Evolutionary conservation across 352 stramenopile species (phyloP).

Genomic region (Blastocystis hominis): DNA sequence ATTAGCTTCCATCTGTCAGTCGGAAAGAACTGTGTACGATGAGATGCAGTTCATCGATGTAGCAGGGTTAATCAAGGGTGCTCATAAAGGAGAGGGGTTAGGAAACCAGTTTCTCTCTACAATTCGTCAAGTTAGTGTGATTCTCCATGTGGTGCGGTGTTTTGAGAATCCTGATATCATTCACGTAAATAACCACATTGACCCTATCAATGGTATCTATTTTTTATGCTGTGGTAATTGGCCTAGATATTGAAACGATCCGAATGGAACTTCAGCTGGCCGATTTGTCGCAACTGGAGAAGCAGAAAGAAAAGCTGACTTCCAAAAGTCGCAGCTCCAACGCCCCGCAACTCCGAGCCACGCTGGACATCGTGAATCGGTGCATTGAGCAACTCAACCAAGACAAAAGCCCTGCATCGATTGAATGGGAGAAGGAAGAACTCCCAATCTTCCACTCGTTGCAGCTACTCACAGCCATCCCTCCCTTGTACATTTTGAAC

Average conservation of each 20-base stretch:
- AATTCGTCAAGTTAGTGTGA: slow-evolving; percentile 74
- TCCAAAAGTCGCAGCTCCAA: slow-evolving; percentile 14
- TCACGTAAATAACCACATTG: slow-evolving; percentile 73
- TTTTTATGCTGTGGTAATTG: not conserved
- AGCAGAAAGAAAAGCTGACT: slow-evolving; percentile 34
- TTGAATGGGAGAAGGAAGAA: slow-evolving; percentile 69
- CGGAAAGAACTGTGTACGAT: slow-evolving; percentile 37
- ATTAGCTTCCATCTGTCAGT: slow-evolving; percentile 5
- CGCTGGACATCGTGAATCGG: slow-evolving; percentile 60
- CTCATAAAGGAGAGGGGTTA: slow-evolving; percentile 71
- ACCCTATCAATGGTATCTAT: slow-evolving; percentile 64
- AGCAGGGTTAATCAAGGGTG: slow-evolving; percentile 71
- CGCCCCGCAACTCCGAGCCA: slow-evolving; percentile 68
- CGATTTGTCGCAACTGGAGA: slow-evolving; percentile 43
- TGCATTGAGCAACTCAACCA: slow-evolving; percentile 2
- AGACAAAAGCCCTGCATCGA: slow-evolving; percentile 58
- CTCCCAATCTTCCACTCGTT: slow-evolving; percentile 70
- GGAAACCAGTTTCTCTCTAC: slow-evolving; percentile 77
- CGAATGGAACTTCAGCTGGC: slow-evolving; percentile 72
- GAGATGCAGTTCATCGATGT: slow-evolving; percentile 78
- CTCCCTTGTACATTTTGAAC: slow-evolving; percentile 73
- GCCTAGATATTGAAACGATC: slow-evolving; percentile 72
- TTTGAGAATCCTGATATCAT: slow-evolving; percentile 77
- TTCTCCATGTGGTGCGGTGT: slow-evolving; percentile 74
- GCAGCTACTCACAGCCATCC: slow-evolving; percentile 73